Evolutionary conservation across 306 rosid species (phyloP).

Genomic region (Nissolia schottii): DNA sequence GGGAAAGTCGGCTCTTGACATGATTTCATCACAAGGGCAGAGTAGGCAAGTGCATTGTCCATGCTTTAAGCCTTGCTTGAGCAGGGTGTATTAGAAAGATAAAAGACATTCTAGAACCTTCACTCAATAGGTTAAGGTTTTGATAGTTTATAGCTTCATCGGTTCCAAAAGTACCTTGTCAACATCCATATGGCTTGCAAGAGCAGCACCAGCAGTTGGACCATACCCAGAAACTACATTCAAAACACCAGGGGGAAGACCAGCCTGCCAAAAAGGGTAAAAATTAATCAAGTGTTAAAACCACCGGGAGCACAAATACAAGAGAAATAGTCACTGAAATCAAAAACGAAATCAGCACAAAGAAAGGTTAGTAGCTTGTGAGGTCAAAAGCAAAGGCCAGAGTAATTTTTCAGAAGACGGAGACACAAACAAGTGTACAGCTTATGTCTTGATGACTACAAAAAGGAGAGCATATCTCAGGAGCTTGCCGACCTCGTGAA

Average conservation of each 20-base stretch:
- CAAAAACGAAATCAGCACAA: not conserved
- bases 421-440: not conserved
- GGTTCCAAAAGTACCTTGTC: constrained; percentile 65
- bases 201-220: constrained; percentile 87
- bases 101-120: too few species aligned
- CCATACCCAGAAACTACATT: constrained; percentile 87
- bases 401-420: not conserved
- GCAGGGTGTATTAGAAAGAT: too few species aligned
- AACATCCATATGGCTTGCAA: constrained; percentile 91
- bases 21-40: too few species aligned
- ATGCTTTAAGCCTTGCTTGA: too few species aligned
- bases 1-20: not conserved
- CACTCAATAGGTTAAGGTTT: too few species aligned
- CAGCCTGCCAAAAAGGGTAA: constrained; percentile 55
- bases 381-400: not conserved
- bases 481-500: constrained; percentile 69
- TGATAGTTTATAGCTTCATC: not conserved
- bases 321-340: not conserved
- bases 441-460: not conserved
- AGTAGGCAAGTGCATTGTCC: not conserved
- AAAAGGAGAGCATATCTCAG: not conserved
- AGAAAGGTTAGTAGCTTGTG: constrained; percentile 4
- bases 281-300: constrained; percentile 6
- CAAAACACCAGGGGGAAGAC: constrained; percentile 92
- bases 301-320: not conserved